Evolutionary conservation across 1,284 basidiomycete species (phyloP).

Genomic region (Apiotrichum mycotoxinovorans): DNA sequence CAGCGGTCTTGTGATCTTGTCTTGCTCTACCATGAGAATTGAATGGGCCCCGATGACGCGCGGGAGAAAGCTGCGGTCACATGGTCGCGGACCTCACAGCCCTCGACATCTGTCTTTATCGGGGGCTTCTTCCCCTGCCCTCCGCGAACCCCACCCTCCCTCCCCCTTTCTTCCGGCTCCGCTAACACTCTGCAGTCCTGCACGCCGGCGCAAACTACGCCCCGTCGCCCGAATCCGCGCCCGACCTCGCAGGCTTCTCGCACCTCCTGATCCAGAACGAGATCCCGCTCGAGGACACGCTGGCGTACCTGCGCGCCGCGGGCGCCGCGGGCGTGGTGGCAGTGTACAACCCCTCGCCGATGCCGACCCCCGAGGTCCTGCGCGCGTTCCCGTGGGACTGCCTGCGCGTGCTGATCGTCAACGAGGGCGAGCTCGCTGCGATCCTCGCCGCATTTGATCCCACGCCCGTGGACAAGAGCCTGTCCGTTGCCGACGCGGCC

Average conservation of each 20-base stretch:
- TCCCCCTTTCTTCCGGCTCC: too few relatives aligned
- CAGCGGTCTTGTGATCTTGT: too few relatives aligned
- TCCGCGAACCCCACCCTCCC: too few relatives aligned
- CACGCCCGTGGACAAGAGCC: conserved; percentile 1
- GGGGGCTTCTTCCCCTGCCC: too few relatives aligned
- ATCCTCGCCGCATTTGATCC: conserved; percentile 23
- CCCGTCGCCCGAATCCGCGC: conserved; percentile 7
- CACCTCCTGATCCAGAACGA: conserved; percentile 58
- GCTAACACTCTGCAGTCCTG: conserved; percentile 27
- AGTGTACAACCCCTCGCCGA: conserved; percentile 57
- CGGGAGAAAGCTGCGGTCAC: too few relatives aligned
- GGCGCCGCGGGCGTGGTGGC: conserved; percentile 31
- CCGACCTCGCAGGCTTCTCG: conserved; percentile 31
- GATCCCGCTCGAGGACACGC: conserved; percentile 54
- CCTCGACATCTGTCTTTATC: too few relatives aligned
- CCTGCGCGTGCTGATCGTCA: conserved; percentile 55
- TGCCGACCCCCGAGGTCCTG: conserved; percentile 50
- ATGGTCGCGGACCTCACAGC: too few relatives aligned
- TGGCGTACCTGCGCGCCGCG: conserved; percentile 46
- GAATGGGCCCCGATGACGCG: too few relatives aligned
- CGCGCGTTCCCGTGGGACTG: conserved; percentile 51
- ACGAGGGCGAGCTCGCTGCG: conserved; percentile 53
- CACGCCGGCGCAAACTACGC: conserved; percentile 47
- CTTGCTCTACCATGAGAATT: too few relatives aligned
- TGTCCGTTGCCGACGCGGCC: not conserved